Base-by-base conservation (phyloP, 2,329 filamentous ascomycete species). In the Ophiostoma quercus region DNA sequence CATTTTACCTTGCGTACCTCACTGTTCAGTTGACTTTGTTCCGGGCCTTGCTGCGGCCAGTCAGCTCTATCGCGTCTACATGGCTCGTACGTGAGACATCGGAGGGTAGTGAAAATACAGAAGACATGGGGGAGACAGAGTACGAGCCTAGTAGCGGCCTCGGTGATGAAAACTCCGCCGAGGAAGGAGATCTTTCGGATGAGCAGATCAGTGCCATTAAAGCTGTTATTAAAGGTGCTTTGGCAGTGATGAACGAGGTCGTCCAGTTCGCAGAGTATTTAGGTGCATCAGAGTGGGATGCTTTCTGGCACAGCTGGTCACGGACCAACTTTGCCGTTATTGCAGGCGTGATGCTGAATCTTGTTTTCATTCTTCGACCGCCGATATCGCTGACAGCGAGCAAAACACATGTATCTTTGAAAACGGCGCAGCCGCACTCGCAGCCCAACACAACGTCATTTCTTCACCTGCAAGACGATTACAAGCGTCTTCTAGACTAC, bases 401-500 rank as follows among this genome's bases (percentile, higher is more conserved):
- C 22, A 57, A 12, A 25, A 25, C 51, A 12, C n/a, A 57, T 3
- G 2, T 25, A 19, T 9, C 47, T n/a, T 22, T n/a, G n/a, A 6
- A n/a, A n/a, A 25, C 47, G 14, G 19, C 47, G 7, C 16, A n/a
- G 47, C 11, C 43, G 43, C 43, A 19, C 19, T 47, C 12, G 8
- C 43, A 47, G 43, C 43, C 43, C n/a, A 57, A 57, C 51, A 57
- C 51, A 5, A 57, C 51, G 3, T 57, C 51, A 2, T 57, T 57
- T 57, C 51, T 57, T 22, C 51, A 57, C 51, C 19, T 57, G 22
- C 51, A 57, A 25, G 51, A 57, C n/a, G 51, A 57, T n/a, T 57
- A 57, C 11, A 57, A 57, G 22, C 7, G 51, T 8, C 51, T 57
- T 8, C 51, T 57, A 12, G 22, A 57, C n/a, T 57, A 57, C 51